Percentiles rank a stretch among this genome's conserved stretches.
These are phyloP conservation scores for Citrus sp. DNA, from an alignment of 345 rosid species.

Conservation along the genomic window DNA sequence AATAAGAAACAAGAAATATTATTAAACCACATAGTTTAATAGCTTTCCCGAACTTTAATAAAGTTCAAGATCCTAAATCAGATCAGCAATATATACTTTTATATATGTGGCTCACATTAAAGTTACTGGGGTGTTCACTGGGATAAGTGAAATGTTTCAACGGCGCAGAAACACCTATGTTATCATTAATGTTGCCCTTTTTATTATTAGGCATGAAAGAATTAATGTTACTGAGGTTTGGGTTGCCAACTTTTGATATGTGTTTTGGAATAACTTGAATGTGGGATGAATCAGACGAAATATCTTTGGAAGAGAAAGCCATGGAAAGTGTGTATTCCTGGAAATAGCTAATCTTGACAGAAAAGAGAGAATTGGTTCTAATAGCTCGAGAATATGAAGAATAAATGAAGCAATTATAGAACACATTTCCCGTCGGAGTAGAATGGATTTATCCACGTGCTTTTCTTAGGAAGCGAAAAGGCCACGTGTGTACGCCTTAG, in stretches of 20 bases:
- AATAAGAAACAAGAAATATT: too few relatives aligned
- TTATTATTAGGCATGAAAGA: background rate
- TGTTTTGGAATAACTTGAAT: background rate
- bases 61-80: too few relatives aligned
- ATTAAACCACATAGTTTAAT: too few relatives aligned
- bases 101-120: background rate
- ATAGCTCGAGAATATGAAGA: background rate
- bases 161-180: background rate
- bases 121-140: background rate
- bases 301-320: background rate
- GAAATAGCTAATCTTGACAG: background rate
- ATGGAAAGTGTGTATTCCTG: background rate
- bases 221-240: background rate
- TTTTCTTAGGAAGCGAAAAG: too few relatives aligned
- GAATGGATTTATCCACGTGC: too few relatives aligned
- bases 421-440: too few relatives aligned
- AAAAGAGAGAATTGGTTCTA: background rate
- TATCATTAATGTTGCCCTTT: background rate
- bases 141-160: background rate
- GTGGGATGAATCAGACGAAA: background rate
- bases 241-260: background rate
- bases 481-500: too few relatives aligned
- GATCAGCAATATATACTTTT: too few relatives aligned
- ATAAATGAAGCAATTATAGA: too few relatives aligned
- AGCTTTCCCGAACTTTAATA: too few relatives aligned